These are phyloP conservation scores for Phylloporus sp. DNA, from an alignment of 768 basidiomycete species.

Conservation along the genomic window DNA sequence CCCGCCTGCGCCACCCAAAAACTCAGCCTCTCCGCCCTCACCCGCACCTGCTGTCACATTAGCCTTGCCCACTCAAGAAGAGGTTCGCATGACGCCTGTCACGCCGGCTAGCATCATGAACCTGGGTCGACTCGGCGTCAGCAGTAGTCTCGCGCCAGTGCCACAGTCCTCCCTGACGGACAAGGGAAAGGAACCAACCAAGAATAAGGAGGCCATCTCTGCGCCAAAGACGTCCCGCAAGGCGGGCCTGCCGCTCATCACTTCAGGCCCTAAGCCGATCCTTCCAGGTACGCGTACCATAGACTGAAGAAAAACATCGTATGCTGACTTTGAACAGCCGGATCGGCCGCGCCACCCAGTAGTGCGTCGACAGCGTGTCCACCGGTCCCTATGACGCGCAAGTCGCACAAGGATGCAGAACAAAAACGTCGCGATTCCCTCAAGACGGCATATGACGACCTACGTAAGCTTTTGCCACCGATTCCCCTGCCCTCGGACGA, in stretches of 20 bases:
- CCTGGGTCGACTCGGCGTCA: conserved; percentile 57
- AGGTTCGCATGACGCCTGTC: conserved; percentile 58
- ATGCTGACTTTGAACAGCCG: conserved; percentile 27
- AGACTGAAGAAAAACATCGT: neutral
- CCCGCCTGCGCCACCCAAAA: conserved; percentile 60
- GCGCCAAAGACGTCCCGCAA: conserved; percentile 25
- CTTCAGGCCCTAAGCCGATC: conserved; percentile 63
- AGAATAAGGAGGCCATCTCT: conserved; percentile 23
- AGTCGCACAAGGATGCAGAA: conserved; percentile 93
- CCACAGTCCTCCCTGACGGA: conserved; percentile 15
- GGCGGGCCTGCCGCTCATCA: conserved; percentile 34
- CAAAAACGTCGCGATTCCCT: conserved; percentile 96
- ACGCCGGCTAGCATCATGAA: conserved; percentile 95
- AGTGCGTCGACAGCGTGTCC: conserved; percentile 28
- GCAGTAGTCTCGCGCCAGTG: conserved; percentile 38
- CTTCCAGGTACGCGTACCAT: conserved; percentile 51
- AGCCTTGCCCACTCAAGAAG: conserved; percentile 11
- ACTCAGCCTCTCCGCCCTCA: conserved; percentile 14
- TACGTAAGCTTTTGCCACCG: conserved; percentile 78
- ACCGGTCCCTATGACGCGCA: conserved; percentile 53
- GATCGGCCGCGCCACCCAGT: conserved; percentile 28
- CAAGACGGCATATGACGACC: conserved; percentile 88
- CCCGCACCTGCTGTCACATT: conserved; percentile 1
- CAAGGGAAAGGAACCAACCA: conserved; percentile 29
- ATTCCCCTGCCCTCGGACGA: conserved; percentile 79